Conservation (phyloP, 768 basidiomycete species). For the Clavaria fumosa region DNA sequence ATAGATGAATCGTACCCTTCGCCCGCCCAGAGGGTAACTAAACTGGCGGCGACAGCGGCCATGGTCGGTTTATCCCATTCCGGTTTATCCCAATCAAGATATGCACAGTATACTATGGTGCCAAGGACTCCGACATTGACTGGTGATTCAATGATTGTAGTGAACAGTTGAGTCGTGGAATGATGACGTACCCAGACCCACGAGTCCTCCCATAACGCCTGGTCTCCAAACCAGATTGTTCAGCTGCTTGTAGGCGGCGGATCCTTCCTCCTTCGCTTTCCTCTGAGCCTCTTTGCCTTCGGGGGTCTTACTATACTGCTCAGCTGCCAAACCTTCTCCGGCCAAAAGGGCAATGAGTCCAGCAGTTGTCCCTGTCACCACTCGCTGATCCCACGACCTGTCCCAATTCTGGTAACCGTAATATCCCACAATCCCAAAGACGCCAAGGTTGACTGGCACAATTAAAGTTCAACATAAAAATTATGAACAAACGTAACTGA, state of each 20-base stretch:
- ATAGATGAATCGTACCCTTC: no score
- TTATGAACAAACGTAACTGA: no score
- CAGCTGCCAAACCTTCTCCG: slow-evolving; percentile 46
- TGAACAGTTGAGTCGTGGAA: no score
- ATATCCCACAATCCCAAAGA: slow-evolving; percentile 46
- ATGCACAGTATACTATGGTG: slow-evolving; percentile 45
- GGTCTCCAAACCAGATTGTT: slow-evolving; percentile 46
- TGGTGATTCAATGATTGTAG: no score
- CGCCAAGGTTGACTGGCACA: slow-evolving; percentile 57
- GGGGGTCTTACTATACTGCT: slow-evolving; percentile 43
- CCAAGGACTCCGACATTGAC: slow-evolving; percentile 54
- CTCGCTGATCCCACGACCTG: slow-evolving; percentile 39
- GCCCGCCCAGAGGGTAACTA: slow-evolving; percentile 44
- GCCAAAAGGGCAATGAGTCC: slow-evolving; percentile 41
- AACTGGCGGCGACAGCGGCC: slow-evolving; percentile 38
- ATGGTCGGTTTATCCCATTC: slow-evolving; percentile 51
- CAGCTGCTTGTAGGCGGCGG: slow-evolving; percentile 34
- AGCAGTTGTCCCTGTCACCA: slow-evolving; percentile 37
- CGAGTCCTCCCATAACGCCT: slow-evolving; percentile 46
- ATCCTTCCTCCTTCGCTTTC: slow-evolving; percentile 42
- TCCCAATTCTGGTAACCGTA: slow-evolving; percentile 45
- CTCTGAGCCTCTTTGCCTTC: slow-evolving; percentile 41
- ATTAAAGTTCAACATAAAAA: no score
- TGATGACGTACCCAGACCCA: slow-evolving; percentile 44
- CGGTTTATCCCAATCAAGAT: slow-evolving; percentile 47